Evolutionary conservation across 805 yeast genomes (phyloP).

Genomic region (Metschnikowia baotianmanensis): DNA sequence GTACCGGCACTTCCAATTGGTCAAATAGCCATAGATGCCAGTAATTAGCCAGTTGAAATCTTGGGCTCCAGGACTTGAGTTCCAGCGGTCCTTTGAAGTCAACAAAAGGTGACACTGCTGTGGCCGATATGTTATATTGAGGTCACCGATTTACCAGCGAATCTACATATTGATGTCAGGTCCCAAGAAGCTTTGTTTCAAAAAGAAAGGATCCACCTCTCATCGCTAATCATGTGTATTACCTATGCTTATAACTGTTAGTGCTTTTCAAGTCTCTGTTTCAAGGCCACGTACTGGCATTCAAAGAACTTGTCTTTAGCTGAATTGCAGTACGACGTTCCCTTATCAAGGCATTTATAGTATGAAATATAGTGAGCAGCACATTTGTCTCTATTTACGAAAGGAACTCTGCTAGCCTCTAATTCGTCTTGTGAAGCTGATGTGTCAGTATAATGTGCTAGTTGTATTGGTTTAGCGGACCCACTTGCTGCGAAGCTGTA

Average conservation of each 20-base stretch:
- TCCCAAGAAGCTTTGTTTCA: neutral
- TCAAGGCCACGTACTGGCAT: conserved; percentile 42
- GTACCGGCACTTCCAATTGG: too few relatives aligned
- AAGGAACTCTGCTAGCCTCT: conserved; percentile 42
- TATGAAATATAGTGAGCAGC: conserved; percentile 42
- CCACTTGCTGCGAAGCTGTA: too few relatives aligned
- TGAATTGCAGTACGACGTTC: conserved; percentile 37
- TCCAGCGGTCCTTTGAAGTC: too few relatives aligned
- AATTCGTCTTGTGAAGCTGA: conserved; percentile 30
- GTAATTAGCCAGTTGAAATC: too few relatives aligned
- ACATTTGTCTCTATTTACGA: conserved; percentile 44
- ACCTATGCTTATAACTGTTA: conserved; percentile 11
- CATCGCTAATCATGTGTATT: conserved; percentile 2
- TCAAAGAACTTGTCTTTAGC: conserved; percentile 45
- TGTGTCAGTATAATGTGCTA: conserved; percentile 12
- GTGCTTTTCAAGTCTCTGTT: conserved; percentile 38
- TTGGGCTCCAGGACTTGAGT: too few relatives aligned
- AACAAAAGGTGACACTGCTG: too few relatives aligned
- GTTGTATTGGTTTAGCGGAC: too few relatives aligned
- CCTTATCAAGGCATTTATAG: conserved; percentile 44
- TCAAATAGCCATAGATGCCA: too few relatives aligned
- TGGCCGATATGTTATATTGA: too few relatives aligned
- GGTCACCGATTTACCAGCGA: too few relatives aligned
- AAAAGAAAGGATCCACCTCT: neutral
- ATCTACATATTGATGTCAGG: neutral